Evolutionary conservation across 2,329 filamentous ascomycete genomes (phyloP), one percentile per base, ranked within the genome.

Genomic region (Fusarium sp.): DNA sequence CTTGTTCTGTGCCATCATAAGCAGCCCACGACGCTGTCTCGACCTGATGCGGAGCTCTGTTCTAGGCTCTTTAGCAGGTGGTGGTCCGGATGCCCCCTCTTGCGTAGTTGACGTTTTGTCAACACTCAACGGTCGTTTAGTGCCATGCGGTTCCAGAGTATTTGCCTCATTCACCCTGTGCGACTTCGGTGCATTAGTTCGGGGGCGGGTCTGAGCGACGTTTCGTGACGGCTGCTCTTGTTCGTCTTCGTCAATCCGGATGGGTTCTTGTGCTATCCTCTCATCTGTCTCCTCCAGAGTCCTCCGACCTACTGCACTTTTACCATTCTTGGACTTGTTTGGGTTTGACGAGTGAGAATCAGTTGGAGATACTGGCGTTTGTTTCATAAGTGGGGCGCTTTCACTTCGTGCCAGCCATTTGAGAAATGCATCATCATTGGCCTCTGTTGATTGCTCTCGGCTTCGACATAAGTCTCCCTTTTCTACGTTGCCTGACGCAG

Each of bases 21-120:
- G 71, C 10, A 88, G 71, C 3, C 86, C 85, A 55, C 84, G 80
- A 62, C 82, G 84, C 62, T 82, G 82, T 60, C 82, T 80, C 20
- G 84, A 78, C 63, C 80, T 83, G 54, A 87, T 84, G 10, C 82
- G 81, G 38, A 87, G 75, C 65, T 84, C 82, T 20, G 84, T 84
- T 49, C 81, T 82, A 11, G 77, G 80, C 58, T 80, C 72, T 30
- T 73, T 58, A 32, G 30, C 25, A n/a, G 40, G 43, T 41, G 58
- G 40, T 20, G 46, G 45, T 27, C 48, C 55, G 4, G 51, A 40
- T 15, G 16, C 34, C 13, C 56, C 57, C 16, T 29, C 13, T 40
- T 49, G 49, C 27, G 44, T 27, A 16, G 25, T 22, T 6, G 24
- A 30, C 27, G 43, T 41, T 38, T 6, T 30, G 25, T 70, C 45